Conservation (phyloP, 148 eudicot species). For the Drosera capensis region DNA sequence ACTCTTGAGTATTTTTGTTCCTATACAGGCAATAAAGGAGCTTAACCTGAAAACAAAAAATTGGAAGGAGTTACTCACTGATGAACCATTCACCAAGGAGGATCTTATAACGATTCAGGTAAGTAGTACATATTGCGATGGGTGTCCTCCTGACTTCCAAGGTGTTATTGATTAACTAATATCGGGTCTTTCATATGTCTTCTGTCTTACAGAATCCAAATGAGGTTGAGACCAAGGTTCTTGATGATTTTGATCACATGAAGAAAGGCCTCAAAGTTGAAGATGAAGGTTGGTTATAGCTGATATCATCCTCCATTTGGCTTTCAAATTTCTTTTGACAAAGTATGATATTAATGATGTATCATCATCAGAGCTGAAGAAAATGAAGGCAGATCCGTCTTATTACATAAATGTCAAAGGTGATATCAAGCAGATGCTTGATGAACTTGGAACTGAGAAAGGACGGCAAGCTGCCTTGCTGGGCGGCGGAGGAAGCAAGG, state of each 20-base stretch:
- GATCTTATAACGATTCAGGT: slow-evolving; percentile 93
- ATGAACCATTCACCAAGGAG: slow-evolving; percentile 70
- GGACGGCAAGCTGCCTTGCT: slow-evolving; percentile 68
- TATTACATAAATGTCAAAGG: slow-evolving; percentile 78
- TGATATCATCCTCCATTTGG: not conserved
- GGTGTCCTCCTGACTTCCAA: too few relatives aligned
- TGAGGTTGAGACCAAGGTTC: slow-evolving; percentile 63
- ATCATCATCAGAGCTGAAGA: slow-evolving; percentile 40
- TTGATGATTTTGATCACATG: slow-evolving; percentile 77
- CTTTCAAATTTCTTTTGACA: slow-evolving; percentile 1
- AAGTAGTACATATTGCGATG: slow-evolving; percentile 1
- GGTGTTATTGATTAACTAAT: too few relatives aligned
- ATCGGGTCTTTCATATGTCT: too few relatives aligned
- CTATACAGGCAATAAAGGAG: slow-evolving; percentile 73
- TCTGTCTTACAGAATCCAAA: slow-evolving; percentile 74
- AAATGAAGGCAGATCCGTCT: slow-evolving; percentile 72
- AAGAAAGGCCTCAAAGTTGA: slow-evolving; percentile 76
- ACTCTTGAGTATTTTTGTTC: too few relatives aligned
- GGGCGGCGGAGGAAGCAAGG: slow-evolving; percentile 96
- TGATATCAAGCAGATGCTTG: slow-evolving; percentile 90
- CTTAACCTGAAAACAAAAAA: slow-evolving; percentile 85
- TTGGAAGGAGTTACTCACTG: slow-evolving; percentile 98
- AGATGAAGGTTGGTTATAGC: slow-evolving; percentile 59
- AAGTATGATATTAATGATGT: slow-evolving; percentile 4
- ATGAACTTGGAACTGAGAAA: slow-evolving; percentile 90